A percentile compares a stretch with the other conserved stretches of the same genome.
These are phyloP conservation scores for Aspergillus campestris DNA, from an alignment of 495 filamentous ascomycete species.

Conservation along the genomic window DNA sequence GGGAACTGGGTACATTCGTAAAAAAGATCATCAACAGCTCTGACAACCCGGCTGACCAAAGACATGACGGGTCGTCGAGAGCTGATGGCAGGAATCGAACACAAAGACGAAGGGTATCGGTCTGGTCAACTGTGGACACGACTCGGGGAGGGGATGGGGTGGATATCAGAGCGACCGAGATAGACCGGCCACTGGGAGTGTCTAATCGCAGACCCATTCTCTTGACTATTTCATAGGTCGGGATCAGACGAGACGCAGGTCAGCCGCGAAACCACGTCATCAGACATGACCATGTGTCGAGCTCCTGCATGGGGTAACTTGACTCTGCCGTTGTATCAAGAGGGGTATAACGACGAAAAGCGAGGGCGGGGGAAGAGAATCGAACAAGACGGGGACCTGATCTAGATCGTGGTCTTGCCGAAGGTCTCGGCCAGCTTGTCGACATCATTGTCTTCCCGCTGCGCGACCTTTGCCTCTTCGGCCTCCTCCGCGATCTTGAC, in stretches of 20 bases:
- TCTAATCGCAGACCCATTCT: no score
- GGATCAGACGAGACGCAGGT: not conserved
- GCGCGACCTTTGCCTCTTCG: constrained; percentile 63
- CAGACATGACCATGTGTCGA: not conserved
- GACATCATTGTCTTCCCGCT: constrained; percentile 68
- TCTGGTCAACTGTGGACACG: not conserved
- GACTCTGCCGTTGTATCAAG: not conserved
- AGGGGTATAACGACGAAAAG: not conserved
- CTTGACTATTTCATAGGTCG: no score
- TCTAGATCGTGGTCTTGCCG: constrained; percentile 44
- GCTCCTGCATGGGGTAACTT: not conserved
- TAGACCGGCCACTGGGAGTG: no score
- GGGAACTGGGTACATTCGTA: not conserved
- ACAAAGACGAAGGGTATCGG: not conserved
- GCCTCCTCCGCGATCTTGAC: constrained; percentile 64
- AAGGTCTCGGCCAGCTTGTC: constrained; percentile 72
- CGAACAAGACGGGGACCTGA: constrained; percentile 9
- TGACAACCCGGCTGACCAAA: not conserved
- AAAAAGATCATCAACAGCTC: not conserved
- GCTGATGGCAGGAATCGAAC: not conserved
- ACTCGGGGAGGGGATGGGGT: not conserved
- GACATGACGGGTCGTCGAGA: not conserved
- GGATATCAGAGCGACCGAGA: not conserved
- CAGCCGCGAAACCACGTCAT: constrained; percentile 1
- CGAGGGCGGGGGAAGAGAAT: not conserved